Conservation (phyloP, 805 yeast genomes). For the Cyberlindnera maritima region DNA sequence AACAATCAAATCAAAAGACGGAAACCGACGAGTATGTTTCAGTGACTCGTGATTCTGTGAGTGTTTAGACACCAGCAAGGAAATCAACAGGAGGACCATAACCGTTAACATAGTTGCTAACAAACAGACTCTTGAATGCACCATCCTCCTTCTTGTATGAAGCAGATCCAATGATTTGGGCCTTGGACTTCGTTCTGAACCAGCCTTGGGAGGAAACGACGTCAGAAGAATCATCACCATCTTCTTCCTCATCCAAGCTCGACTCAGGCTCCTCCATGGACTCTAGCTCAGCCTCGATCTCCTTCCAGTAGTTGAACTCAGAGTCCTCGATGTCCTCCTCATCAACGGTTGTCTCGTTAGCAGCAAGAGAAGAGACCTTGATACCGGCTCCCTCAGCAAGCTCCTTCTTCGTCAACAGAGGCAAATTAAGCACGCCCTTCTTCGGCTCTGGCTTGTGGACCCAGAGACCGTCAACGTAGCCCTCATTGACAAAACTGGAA, state of each 20-base stretch:
- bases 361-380: neutral
- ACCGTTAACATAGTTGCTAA: neutral
- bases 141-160: neutral
- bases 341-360: neutral
- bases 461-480: neutral
- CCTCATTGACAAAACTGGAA: neutral
- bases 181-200: neutral
- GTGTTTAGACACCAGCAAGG: too few relatives aligned
- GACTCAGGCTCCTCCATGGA: too few relatives aligned
- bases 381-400: neutral
- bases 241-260: neutral
- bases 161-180: neutral
- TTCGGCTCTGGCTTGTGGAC: neutral
- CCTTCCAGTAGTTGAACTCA: neutral
- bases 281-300: neutral
- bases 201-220: neutral
- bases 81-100: conserved; percentile 1
- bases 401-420: neutral
- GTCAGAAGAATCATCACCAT: too few relatives aligned
- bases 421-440: neutral
- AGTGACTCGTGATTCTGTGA: too few relatives aligned
- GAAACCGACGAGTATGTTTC: too few relatives aligned
- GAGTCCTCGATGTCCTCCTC: neutral
- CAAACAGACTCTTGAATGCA: neutral
- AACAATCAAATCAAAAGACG: too few relatives aligned